phyloP scores from a whole-genome alignment of 2,329 filamentous ascomycete genomes.

The Fusarium drepaniforme region DNA sequence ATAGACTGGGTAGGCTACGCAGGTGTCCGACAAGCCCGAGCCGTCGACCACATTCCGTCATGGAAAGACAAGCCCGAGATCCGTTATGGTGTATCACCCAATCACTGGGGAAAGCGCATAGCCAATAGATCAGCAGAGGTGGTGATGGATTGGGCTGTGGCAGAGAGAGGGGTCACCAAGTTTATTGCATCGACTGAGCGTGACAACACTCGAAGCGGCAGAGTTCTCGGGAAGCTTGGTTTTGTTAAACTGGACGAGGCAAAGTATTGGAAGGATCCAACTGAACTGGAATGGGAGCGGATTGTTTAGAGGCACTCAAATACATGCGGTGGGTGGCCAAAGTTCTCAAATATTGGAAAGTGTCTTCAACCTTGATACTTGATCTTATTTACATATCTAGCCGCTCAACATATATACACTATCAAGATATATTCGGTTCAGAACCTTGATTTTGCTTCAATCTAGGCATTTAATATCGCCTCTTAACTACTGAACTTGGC shows the following conservation, averaged over 20 bases:
- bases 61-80: conserved; percentile 38
- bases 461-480: not conserved
- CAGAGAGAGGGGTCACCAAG: conserved; percentile 23
- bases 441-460: not conserved
- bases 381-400: not conserved
- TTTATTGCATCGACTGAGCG: conserved; percentile 35
- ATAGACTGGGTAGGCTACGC: conserved; percentile 35
- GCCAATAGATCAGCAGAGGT: conserved; percentile 21
- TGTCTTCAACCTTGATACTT: not conserved
- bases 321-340: not conserved
- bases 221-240: not conserved
- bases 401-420: not conserved
- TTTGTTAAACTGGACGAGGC: not conserved
- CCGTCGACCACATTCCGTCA: conserved; percentile 7
- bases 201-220: conserved; percentile 22
- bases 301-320: not conserved
- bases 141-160: conserved; percentile 31
- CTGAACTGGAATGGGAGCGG: not conserved
- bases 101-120: conserved; percentile 28
- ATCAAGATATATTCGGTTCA: not conserved
- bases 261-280: conserved; percentile 2
- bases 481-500: conserved; percentile 18
- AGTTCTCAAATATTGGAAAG: not conserved
- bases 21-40: conserved; percentile 21
- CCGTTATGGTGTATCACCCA: conserved; percentile 27